Base-by-base conservation (phyloP, 2,329 filamentous ascomycete species). In the Sporothrix phasma region DNA sequence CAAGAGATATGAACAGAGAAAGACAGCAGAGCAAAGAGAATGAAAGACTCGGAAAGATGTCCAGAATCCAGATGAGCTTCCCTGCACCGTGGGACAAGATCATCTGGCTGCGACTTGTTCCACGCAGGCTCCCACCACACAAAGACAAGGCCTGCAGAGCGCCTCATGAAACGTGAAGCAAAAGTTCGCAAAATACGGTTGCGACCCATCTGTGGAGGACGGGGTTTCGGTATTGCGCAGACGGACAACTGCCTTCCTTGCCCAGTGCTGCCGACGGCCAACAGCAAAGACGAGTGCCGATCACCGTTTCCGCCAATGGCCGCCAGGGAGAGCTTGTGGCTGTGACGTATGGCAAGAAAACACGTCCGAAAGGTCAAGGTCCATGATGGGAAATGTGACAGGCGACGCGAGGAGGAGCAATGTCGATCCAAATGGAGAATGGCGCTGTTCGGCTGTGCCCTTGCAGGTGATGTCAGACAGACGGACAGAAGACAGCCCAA, bases 381-480 rank as follows among this genome's bases (percentile, higher is more conserved):
- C 29, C 17, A 2, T 4, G 31, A 39, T n/a, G 51, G 51, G n/a
- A 56, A 56, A 56, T 56, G 51, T 39, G 51, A 24, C 51, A 56
- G 51, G 13, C 53, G 37, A 58, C 43, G 37, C 22, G 15, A 58
- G 37, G 53, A 26, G 19, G 3, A 17, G n/a, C 22, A 13, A 41
- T 58, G 54, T 22, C 54, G 54, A 58, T 58, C 54, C 29, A 17
- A 58, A 58, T 58, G 31, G 54, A 58, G 22, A 58, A 29, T 22
- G 19, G 31, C 51, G 31, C 24, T 39, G 19, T 56, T 56, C 19
- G 51, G 51, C 31, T 24, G 31, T 56, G 31, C 51, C n/a, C 31
- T 54, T 54, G 51, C 31, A 13, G 29, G 26, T 11, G 29, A 17
- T 41, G 37, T 15, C 15, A 41, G 39, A 5, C 13, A 15, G 37